Conservation (phyloP, 371 early-diverging fungal species). For the Umbelopsis sp. region DNA sequence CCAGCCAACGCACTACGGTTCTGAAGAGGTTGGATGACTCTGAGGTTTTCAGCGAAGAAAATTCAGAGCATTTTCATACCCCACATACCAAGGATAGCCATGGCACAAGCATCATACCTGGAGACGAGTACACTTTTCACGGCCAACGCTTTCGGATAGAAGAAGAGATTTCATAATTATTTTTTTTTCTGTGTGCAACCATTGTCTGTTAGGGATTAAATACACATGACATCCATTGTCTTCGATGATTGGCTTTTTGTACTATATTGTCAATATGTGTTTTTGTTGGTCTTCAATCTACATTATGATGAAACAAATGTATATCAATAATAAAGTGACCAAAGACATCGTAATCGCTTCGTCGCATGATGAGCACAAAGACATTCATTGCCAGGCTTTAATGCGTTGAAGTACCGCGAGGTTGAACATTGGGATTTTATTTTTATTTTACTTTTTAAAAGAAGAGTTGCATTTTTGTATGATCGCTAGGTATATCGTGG, state of each 20-base stretch:
- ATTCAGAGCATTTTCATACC: not conserved
- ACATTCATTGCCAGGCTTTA: too few species aligned
- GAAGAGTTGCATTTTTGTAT: not conserved
- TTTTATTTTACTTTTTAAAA: not conserved
- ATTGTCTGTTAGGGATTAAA: not conserved
- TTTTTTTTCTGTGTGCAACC: not conserved
- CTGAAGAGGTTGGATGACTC: not conserved
- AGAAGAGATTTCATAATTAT: not conserved
- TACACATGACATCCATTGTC: too few species aligned
- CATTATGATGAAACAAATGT: too few species aligned
- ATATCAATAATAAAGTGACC: too few species aligned
- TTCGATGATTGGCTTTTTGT: too few species aligned
- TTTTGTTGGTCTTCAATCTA: too few species aligned
- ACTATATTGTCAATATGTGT: too few species aligned
- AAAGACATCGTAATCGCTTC: too few species aligned
- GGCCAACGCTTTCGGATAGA: constrained; percentile 17
- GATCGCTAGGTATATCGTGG: not conserved
- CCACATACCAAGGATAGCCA: not conserved
- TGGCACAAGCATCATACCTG: constrained; percentile 1
- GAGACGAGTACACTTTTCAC: constrained; percentile 12
- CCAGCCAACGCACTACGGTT: not conserved
- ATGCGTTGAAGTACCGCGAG: not conserved
- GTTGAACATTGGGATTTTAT: not conserved
- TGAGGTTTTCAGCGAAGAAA: constrained; percentile 1
- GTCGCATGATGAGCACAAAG: too few species aligned